These are phyloP conservation scores for Pulicaria dysenterica DNA, from an alignment of 129 eudicot species.

Conservation along the genomic window DNA sequence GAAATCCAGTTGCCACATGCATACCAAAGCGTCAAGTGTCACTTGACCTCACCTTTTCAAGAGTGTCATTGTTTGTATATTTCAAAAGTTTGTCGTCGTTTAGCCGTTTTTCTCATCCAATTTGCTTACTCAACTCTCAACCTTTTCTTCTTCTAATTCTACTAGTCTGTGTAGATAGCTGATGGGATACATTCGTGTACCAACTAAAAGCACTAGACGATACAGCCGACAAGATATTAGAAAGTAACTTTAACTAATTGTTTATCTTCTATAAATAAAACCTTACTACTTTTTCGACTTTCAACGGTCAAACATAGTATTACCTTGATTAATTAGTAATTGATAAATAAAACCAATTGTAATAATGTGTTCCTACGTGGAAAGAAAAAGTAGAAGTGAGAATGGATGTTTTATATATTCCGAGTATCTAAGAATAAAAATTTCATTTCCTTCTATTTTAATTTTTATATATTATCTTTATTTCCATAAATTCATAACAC, in stretches of 20 bases:
- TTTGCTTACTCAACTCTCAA: slow-evolving; percentile 35
- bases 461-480: neutral
- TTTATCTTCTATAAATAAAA: slow-evolving; percentile 28
- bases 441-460: neutral
- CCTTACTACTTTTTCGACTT: slow-evolving; percentile 25
- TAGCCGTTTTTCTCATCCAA: slow-evolving; percentile 14
- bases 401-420: slow-evolving; percentile 23
- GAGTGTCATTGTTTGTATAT: slow-evolving; percentile 23
- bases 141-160: neutral
- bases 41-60: slow-evolving; percentile 38
- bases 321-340: slow-evolving; percentile 28
- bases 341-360: slow-evolving; percentile 16
- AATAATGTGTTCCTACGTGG: slow-evolving; percentile 33
- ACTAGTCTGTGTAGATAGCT: slow-evolving; percentile 24
- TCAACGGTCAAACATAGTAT: slow-evolving; percentile 46
- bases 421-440: too few relatives aligned
- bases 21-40: slow-evolving; percentile 24
- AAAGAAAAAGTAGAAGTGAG: slow-evolving; percentile 33
- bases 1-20: slow-evolving; percentile 42
- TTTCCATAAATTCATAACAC: too few relatives aligned
- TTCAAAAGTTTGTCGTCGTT: slow-evolving; percentile 32
- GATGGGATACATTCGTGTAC: slow-evolving; percentile 33
- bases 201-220: slow-evolving; percentile 33
- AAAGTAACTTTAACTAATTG: slow-evolving; percentile 29
- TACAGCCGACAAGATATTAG: slow-evolving; percentile 26